Evolutionary conservation across 2,329 filamentous ascomycete species (phyloP).

Genomic region (Apiospora sp.): DNA sequence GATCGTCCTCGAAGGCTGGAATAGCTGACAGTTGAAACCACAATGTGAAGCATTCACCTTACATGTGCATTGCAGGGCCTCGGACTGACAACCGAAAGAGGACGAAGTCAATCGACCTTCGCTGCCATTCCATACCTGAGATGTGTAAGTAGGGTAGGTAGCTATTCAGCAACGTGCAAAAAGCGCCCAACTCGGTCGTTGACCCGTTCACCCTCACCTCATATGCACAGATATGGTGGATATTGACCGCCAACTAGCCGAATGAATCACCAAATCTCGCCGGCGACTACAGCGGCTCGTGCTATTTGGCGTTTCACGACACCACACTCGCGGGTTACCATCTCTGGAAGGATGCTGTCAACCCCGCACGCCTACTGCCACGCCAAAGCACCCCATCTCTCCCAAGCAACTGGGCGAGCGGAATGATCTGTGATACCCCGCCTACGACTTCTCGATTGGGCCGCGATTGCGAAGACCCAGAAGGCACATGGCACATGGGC

Average conservation of each 20-base stretch:
- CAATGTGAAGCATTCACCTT: neutral
- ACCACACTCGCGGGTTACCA: slow-evolving; percentile 9
- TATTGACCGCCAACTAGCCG: neutral
- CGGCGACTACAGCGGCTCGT: slow-evolving; percentile 3
- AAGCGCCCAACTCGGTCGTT: neutral
- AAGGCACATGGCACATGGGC: slow-evolving; percentile 8
- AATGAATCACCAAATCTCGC: neutral
- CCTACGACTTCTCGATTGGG: neutral
- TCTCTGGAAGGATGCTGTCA: slow-evolving; percentile 14
- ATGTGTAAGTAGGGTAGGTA: too few species aligned
- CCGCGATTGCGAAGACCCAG: neutral
- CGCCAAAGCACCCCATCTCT: slow-evolving; percentile 4
- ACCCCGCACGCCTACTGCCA: slow-evolving; percentile 6
- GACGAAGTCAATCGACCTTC: neutral
- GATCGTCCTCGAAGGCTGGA: slow-evolving; percentile 15
- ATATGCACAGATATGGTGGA: neutral
- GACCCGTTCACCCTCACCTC: neutral
- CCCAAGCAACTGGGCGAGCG: slow-evolving; percentile 10
- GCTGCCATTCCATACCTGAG: neutral
- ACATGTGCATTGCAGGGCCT: neutral
- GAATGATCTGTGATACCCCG: slow-evolving; percentile 18
- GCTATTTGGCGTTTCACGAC: neutral
- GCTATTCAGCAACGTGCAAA: neutral
- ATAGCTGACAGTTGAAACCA: slow-evolving; percentile 17
- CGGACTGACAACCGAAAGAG: neutral